Evolutionary conservation across 495 filamentous ascomycete species (phyloP).

Genomic region (Xylaria flabelliformis): DNA sequence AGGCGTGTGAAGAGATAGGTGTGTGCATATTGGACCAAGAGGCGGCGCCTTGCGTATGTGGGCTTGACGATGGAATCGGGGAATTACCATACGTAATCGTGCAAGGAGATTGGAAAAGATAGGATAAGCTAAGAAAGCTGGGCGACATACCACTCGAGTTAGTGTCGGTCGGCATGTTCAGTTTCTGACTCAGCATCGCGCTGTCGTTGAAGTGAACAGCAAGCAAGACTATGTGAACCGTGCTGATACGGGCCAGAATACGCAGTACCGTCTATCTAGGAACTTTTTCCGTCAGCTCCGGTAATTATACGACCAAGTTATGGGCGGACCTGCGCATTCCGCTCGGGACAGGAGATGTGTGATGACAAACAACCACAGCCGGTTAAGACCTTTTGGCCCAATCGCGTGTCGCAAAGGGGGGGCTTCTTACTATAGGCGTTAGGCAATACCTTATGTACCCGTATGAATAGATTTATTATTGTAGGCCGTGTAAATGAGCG

Average conservation of each 20-base stretch:
- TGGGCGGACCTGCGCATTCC: constrained; percentile 19
- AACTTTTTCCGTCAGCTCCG: constrained; percentile 19
- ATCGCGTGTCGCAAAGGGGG: background rate
- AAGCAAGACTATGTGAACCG: background rate
- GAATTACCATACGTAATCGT: constrained; percentile 29
- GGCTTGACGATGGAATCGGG: constrained; percentile 28
- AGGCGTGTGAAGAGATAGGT: background rate
- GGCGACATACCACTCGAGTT: constrained; percentile 25
- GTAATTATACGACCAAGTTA: constrained; percentile 1
- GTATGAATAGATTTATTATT: background rate
- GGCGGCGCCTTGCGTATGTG: constrained; percentile 16
- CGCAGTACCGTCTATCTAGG: constrained; percentile 18
- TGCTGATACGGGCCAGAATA: constrained; percentile 18
- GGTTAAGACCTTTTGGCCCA: background rate
- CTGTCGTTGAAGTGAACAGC: background rate
- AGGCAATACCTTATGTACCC: background rate
- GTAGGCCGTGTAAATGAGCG: background rate
- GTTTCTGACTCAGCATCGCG: constrained; percentile 28
- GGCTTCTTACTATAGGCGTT: constrained; percentile 9
- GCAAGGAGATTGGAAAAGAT: constrained; percentile 18
- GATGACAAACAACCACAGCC: constrained; percentile 23
- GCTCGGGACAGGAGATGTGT: constrained; percentile 21
- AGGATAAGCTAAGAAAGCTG: constrained; percentile 19
- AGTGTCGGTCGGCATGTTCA: constrained; percentile 19
- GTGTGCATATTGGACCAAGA: background rate